Conservation (phyloP, 2,329 filamentous ascomycete species). For the Colletotrichum sp. region DNA sequence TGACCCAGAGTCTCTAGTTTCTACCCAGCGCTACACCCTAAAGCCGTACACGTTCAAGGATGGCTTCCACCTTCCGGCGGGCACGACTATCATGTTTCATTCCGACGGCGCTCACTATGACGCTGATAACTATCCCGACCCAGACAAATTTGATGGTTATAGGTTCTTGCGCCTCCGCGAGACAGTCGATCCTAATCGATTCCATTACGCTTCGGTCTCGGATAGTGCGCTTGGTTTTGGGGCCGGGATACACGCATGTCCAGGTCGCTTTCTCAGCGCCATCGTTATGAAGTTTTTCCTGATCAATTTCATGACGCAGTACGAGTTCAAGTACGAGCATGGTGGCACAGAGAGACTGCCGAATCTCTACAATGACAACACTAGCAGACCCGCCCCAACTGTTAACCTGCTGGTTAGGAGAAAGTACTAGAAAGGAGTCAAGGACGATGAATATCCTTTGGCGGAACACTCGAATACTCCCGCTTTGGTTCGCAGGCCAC, state of each 20-base stretch:
- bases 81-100: neutral
- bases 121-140: neutral
- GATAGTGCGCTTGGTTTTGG: neutral
- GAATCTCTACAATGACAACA: neutral
- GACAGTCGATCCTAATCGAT: neutral
- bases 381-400: neutral
- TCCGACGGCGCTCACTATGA: neutral
- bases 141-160: neutral
- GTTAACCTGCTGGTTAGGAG: neutral
- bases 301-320: neutral
- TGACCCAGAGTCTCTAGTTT: neutral
- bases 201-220: neutral
- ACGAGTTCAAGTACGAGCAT: neutral
- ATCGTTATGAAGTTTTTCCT: neutral
- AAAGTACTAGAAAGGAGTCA: neutral
- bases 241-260: neutral
- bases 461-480: fast-evolving
- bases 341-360: neutral
- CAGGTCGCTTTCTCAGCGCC: neutral
- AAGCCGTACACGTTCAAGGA: neutral
- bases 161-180: neutral
- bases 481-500: neutral
- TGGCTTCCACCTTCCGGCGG: neutral
- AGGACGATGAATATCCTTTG: fast-evolving
- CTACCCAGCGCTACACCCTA: neutral